Conservation (phyloP, 441 rosid species). For the Flueggea neowawraea region DNA sequence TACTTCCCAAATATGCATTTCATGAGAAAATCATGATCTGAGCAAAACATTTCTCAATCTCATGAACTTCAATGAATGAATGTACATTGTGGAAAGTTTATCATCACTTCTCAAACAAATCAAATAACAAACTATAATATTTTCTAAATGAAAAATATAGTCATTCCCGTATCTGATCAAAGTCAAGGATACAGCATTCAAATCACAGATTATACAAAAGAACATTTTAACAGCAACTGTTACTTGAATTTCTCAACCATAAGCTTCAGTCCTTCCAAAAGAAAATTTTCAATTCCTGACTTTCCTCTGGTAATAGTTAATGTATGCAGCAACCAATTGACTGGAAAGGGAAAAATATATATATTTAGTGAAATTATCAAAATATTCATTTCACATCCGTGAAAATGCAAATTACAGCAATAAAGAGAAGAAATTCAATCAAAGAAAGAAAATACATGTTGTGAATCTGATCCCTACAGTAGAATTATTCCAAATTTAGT, state of each 20-base stretch:
- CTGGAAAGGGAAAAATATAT: neutral
- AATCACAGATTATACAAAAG: conserved; percentile 4
- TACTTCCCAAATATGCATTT: too few relatives aligned
- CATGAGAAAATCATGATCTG: too few relatives aligned
- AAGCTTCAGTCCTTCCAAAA: conserved; percentile 7
- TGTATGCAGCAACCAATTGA: conserved; percentile 13
- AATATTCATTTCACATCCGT: too few relatives aligned
- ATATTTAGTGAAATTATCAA: too few relatives aligned
- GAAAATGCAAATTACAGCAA: too few relatives aligned
- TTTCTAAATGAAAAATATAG: conserved; percentile 4
- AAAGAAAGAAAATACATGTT: too few relatives aligned
- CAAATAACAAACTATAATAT: neutral
- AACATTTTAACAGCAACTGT: neutral
- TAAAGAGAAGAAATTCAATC: too few relatives aligned
- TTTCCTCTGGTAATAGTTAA: conserved; percentile 3
- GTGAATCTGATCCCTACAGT: too few relatives aligned
- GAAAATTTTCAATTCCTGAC: neutral
- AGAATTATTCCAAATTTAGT: too few relatives aligned
- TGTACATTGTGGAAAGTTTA: too few relatives aligned
- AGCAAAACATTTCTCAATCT: too few relatives aligned
- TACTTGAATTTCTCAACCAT: conserved; percentile 6
- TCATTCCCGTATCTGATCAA: conserved; percentile 1
- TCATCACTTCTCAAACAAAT: conserved; percentile 1
- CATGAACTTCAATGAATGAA: too few relatives aligned
- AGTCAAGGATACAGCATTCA: conserved; percentile 8